phyloP scores from a whole-genome alignment of 306 rosid genomes.

The Gynostemma pentaphyllum region DNA sequence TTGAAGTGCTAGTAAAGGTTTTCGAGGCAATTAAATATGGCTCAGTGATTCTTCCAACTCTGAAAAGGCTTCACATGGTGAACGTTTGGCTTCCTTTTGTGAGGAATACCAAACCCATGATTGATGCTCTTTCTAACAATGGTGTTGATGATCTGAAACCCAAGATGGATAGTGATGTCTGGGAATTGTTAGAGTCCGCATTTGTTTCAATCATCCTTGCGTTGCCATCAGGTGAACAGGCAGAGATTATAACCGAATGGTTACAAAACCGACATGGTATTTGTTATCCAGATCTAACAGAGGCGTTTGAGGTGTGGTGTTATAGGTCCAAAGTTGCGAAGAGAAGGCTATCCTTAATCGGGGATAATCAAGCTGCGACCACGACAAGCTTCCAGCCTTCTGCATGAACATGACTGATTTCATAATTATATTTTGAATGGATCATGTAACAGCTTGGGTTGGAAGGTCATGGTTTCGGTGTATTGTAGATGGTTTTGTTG shows the following conservation, averaged over 20 bases:
- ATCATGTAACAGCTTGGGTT: no score
- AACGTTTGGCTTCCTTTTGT: conserved; percentile 85
- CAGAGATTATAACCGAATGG: conserved; percentile 67
- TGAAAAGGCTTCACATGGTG: conserved; percentile 48
- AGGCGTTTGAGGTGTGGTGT: conserved; percentile 88
- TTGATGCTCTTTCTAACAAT: conserved; percentile 44
- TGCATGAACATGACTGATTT: no score
- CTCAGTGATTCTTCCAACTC: conserved; percentile 48
- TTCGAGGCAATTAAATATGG: conserved; percentile 72
- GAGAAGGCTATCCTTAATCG: conserved; percentile 49
- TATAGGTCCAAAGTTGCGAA: conserved; percentile 71
- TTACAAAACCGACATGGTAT: conserved; percentile 28
- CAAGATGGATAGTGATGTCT: conserved; percentile 55
- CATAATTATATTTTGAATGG: no score
- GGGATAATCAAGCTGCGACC: conserved; percentile 25
- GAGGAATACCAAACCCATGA: conserved; percentile 56
- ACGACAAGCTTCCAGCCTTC: no score
- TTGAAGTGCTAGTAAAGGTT: conserved; percentile 65
- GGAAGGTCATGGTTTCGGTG: no score
- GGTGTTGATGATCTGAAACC: conserved; percentile 17
- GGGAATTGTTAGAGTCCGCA: conserved; percentile 76
- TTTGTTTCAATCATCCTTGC: conserved; percentile 68
- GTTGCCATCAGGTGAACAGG: conserved; percentile 77
- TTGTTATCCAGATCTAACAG: conserved; percentile 69
- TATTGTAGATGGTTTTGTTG: no score